Evolutionary conservation across 2,329 filamentous ascomycete genomes (phyloP), one percentile per base, ranked within the genome.

Genomic region (Cladosporium sp.): DNA sequence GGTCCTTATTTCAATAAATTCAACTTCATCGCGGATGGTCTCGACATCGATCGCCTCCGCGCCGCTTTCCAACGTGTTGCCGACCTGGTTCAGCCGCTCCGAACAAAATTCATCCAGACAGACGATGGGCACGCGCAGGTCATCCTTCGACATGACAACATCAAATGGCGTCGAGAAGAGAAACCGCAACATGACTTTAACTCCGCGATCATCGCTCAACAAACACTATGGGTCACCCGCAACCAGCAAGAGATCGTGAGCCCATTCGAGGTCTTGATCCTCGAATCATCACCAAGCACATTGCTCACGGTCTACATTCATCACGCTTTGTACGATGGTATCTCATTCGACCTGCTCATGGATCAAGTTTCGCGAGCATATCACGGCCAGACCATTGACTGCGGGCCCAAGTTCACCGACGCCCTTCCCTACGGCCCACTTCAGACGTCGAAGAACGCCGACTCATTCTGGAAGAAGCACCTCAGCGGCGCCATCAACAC

Each of bases 321-420:
- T 68, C 91, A 96, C 64, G 89, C 80, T 0, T 67, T 96, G 0
- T 96, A 96, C 59, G 91, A 96, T 67, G 91, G 89, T 1, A 85
- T 80, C 56, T 92, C 89, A 54, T 78, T 95, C 34, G 76, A 79
- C 1, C 66, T 89, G 19, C 75, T 95, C 34, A 74, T 95, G 17
- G 64, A 78, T 3, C 69, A 76, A 17, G 73, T 95, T 2, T 68
- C 72, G 22, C 60, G 70, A 3, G 69, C 75, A 4, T 89, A 88
- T 59, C 56, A 62, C 13, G 61, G 61, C 1, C 15, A 56, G 19
- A 59, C 40, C 7, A 60, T 52, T 32, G 58, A 63, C 1, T 60
- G 64, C 7, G 73, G 73, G 0, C 81, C 82, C 1, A 63, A 72
- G 0, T 95, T 93, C 61, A 65, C 86, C 3, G 80, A 88, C 4